Conservation (phyloP, 2,329 filamentous ascomycete species). For the Microcyclospora tardicrescens region DNA sequence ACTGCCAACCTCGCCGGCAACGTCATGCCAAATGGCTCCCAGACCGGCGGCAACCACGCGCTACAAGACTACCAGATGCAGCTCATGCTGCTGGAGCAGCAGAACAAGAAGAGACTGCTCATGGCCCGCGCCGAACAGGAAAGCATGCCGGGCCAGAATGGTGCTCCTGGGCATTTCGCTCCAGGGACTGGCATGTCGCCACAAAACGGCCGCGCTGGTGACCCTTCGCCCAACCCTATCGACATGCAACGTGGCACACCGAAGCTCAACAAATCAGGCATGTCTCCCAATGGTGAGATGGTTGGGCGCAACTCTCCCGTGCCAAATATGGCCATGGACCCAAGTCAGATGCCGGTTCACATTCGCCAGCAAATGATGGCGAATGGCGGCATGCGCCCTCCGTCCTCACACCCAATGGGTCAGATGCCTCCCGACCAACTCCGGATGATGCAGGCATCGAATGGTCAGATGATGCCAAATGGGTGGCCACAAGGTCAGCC, state of each 20-base stretch:
- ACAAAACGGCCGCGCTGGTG: constrained; percentile 53
- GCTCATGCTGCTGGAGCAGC: constrained; percentile 72
- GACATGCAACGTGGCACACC: constrained; percentile 71
- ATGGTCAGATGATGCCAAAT: constrained; percentile 18
- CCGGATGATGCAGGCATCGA: constrained; percentile 26
- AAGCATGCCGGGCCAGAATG: constrained; percentile 37
- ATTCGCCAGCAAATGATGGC: constrained; percentile 29
- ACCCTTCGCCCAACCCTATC: constrained; percentile 59
- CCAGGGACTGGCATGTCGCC: constrained; percentile 46
- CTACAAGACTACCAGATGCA: constrained; percentile 85
- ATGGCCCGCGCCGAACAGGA: constrained; percentile 76
- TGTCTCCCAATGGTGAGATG: constrained; percentile 60
- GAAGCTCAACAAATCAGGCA: constrained; percentile 55
- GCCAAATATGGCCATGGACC: constrained; percentile 26
- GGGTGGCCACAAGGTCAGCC: constrained; percentile 19
- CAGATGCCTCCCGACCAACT: constrained; percentile 6
- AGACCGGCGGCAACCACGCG: constrained; percentile 57
- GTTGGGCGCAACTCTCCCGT: constrained; percentile 48
- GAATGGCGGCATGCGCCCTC: constrained; percentile 22
- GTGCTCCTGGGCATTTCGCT: constrained; percentile 29
- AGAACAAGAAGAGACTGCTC: constrained; percentile 75
- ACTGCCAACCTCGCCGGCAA: constrained; percentile 22
- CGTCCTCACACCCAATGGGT: constrained; percentile 53
- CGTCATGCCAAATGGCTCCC: constrained; percentile 30
- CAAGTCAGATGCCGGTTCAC: constrained; percentile 12